Base-by-base conservation (phyloP, 768 basidiomycete genomes). In the Albatrellus ellisii region DNA sequence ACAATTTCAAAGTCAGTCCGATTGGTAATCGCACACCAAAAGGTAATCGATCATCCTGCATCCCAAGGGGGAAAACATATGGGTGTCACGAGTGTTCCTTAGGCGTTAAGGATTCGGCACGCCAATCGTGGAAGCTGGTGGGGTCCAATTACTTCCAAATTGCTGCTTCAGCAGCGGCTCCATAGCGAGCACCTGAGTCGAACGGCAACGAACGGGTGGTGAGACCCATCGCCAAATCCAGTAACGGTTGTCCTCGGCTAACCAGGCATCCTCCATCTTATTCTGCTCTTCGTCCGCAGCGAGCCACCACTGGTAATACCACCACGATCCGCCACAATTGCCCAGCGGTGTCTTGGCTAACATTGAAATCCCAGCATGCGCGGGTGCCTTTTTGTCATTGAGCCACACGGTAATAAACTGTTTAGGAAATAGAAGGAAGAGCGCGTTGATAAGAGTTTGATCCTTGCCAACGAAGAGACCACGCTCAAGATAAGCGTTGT, bases 401-500 rank as follows among this genome's bases (percentile, higher is more conserved):
- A 56, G 50, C 63, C 66, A 70, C 21, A 72, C 61, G 1, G 66
- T 61, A 18, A 70, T 51, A 52, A 75, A 58, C 15, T 66, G 65
- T 3, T 59, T 52, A 2, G 74, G 67, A 53, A 64, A 63, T 31
- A 73, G 64, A 24, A 68, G 46, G 43, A 70, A 50, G 38, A 71
- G 52, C 1, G 65, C 55, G 47, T 70, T 75, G 52, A 75, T 68
- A 26, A 77, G 46, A 0, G 68, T 68, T 52, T 76, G 70, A 54
- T 76, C 75, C 50, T 74, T 73, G 7, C 74, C 73, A 14, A 73
- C 69, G 49, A 76, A 76, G 7, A 60, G 48, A n/a, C 59, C 59
- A n/a, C 56, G 57, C 5, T 56, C 51, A 28, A 73, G 64, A 56
- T 73, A 75, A 45, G 63, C 44, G 52, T 74, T 60, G 53, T 75